Evolutionary conservation across 768 basidiomycete genomes (phyloP).

Genomic region (Boletus rufocinnamomeus): DNA sequence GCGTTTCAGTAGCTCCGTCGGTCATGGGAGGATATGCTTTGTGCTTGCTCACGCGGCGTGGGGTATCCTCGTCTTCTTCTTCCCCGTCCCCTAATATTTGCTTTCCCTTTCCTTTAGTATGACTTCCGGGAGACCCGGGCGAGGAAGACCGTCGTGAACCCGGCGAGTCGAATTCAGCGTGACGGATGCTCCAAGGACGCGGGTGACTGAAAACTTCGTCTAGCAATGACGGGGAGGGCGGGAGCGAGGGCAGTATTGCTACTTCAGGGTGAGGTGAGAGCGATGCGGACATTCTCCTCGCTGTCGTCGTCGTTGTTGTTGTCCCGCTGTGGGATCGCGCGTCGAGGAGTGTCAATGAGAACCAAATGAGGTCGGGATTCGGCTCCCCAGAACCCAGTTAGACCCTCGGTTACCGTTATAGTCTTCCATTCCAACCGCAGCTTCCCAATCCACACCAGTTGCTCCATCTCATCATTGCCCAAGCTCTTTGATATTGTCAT

Average conservation of each 20-base stretch:
- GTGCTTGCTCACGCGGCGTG: conserved; percentile 21
- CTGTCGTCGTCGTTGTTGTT: conserved; percentile 17
- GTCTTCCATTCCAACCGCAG: neutral
- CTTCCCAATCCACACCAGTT: neutral
- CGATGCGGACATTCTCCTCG: conserved; percentile 21
- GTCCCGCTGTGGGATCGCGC: neutral
- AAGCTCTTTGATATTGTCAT: neutral
- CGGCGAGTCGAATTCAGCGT: conserved; percentile 23
- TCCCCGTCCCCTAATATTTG: conserved; percentile 17
- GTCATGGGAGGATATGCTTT: conserved; percentile 63
- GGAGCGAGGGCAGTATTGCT: conserved; percentile 33
- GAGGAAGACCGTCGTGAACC: conserved; percentile 24
- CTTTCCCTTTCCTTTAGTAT: conserved; percentile 37
- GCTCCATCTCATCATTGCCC: neutral
- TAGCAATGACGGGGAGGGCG: conserved; percentile 38
- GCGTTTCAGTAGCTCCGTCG: conserved; percentile 68
- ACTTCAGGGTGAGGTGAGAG: conserved; percentile 14
- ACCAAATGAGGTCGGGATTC: conserved; percentile 11
- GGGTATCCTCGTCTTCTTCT: conserved; percentile 28
- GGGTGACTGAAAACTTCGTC: conserved; percentile 49
- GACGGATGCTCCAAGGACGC: conserved; percentile 36
- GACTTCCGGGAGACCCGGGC: conserved; percentile 7
- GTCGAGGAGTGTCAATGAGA: neutral
- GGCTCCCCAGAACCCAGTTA: conserved; percentile 20
- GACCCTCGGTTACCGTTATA: conserved; percentile 41